A percentile compares a stretch with the other conserved stretches of the same genome.
Evolutionary conservation across 2,329 filamentous ascomycete genomes (phyloP).

Genomic region (Mariannaea sp.): DNA sequence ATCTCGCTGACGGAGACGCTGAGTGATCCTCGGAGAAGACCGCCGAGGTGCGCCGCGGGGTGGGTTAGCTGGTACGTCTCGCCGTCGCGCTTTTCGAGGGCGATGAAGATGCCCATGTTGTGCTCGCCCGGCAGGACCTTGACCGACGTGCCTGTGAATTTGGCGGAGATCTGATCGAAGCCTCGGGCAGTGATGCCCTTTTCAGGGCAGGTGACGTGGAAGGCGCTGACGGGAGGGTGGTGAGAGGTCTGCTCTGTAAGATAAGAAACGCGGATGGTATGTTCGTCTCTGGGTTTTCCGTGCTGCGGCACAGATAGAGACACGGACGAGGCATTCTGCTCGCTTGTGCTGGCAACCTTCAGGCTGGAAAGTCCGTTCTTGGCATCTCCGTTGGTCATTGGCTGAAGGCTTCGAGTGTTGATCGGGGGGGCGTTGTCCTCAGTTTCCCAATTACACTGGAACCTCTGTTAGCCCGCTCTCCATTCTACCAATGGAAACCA

Average conservation of each 20-base stretch:
- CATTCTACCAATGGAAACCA: neutral
- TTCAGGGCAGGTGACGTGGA: slow-evolving; percentile 89
- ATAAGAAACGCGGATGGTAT: slow-evolving; percentile 81
- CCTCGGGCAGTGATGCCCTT: slow-evolving; percentile 86
- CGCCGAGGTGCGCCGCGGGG: slow-evolving; percentile 89
- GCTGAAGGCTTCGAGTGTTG: slow-evolving; percentile 50
- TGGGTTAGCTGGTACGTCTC: slow-evolving; percentile 96
- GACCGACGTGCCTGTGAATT: slow-evolving; percentile 95
- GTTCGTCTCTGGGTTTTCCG: slow-evolving; percentile 49
- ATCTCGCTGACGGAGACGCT: slow-evolving; percentile 89
- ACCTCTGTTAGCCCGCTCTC: slow-evolving; percentile 22
- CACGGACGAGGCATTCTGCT: slow-evolving; percentile 54
- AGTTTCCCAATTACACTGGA: slow-evolving; percentile 91
- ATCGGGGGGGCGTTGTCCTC: slow-evolving; percentile 76
- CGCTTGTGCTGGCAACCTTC: slow-evolving; percentile 51
- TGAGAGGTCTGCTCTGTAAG: slow-evolving; percentile 98
- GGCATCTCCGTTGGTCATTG: slow-evolving; percentile 41
- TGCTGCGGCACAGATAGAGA: slow-evolving; percentile 58
- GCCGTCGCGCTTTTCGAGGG: slow-evolving; percentile 74
- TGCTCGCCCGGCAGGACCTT: slow-evolving; percentile 90
- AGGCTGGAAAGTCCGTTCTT: slow-evolving; percentile 54
- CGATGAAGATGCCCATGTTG: slow-evolving; percentile 96
- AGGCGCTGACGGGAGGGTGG: slow-evolving; percentile 95
- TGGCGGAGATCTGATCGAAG: slow-evolving; percentile 95
- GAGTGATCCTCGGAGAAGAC: slow-evolving; percentile 83